phyloP scores from a whole-genome alignment of 2,329 filamentous ascomycete genomes.

The Fusarium heterosporum region DNA sequence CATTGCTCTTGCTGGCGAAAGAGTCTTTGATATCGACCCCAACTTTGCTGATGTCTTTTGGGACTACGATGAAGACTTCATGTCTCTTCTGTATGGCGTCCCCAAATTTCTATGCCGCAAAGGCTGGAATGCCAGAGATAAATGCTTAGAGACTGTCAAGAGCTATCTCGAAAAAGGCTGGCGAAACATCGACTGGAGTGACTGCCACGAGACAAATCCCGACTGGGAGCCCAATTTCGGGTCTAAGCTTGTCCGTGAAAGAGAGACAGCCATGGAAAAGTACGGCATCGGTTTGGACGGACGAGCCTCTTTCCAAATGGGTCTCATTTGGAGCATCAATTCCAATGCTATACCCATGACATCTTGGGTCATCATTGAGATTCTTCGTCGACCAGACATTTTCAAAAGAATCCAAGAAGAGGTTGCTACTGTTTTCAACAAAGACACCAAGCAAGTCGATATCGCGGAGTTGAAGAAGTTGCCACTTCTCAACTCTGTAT shows the following conservation, averaged over 20 bases:
- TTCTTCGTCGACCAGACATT: slow-evolving; percentile 37
- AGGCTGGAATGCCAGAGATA: slow-evolving; percentile 39
- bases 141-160: slow-evolving; percentile 32
- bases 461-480: slow-evolving; percentile 33
- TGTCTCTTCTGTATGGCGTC: slow-evolving; percentile 39
- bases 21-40: slow-evolving; percentile 27
- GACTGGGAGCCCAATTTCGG: slow-evolving; percentile 43
- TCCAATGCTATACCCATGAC: slow-evolving; percentile 44
- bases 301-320: slow-evolving; percentile 42
- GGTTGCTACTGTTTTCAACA: slow-evolving; percentile 16
- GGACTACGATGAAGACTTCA: slow-evolving; percentile 42
- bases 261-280: slow-evolving; percentile 41
- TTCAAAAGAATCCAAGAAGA: slow-evolving; percentile 31
- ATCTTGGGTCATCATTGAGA: slow-evolving; percentile 42
- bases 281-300: slow-evolving; percentile 40
- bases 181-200: slow-evolving; percentile 28
- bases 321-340: slow-evolving; percentile 45
- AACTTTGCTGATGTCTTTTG: slow-evolving; percentile 39
- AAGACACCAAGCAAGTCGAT: slow-evolving; percentile 13
- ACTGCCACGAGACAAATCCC: slow-evolving; percentile 9
- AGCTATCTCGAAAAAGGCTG: slow-evolving; percentile 31
- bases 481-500: slow-evolving; percentile 38
- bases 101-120: slow-evolving; percentile 39
- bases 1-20: slow-evolving; percentile 35
- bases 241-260: slow-evolving; percentile 41